phyloP scores from a whole-genome alignment of 257 asterid genomes.

The Craterostigma plantagineum region DNA sequence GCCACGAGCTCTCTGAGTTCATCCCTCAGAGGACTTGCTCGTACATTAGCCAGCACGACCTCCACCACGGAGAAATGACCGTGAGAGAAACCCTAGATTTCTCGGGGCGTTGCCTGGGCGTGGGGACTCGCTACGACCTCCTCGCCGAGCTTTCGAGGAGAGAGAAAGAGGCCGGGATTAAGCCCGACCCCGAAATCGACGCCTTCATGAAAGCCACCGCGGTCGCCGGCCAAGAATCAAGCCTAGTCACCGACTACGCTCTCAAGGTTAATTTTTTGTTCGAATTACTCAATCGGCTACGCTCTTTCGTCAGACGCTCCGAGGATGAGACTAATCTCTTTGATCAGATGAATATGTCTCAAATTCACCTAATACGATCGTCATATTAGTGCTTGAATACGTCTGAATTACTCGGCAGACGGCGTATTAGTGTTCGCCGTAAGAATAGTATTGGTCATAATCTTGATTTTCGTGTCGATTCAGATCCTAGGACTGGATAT shows the following conservation, averaged over 20 bases:
- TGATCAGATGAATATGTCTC: too few species aligned
- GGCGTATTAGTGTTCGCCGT: too few species aligned
- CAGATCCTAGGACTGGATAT: constrained; percentile 52
- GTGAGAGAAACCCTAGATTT: constrained; percentile 34
- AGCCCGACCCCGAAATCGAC: constrained; percentile 46
- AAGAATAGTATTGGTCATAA: too few species aligned
- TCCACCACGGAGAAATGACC: constrained; percentile 58
- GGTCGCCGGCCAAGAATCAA: constrained; percentile 39
- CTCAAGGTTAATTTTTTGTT: constrained; percentile 30
- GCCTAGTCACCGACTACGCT: constrained; percentile 41
- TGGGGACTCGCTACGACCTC: constrained; percentile 32
- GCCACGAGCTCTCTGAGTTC: constrained; percentile 34
- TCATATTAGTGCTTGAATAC: too few species aligned
- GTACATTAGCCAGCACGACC: constrained; percentile 42
- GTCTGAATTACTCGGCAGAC: too few species aligned
- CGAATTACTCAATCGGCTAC: too few species aligned
- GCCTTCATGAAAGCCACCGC: constrained; percentile 50
- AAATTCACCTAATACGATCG: too few species aligned
- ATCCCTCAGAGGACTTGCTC: constrained; percentile 43
- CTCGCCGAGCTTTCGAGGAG: constrained; percentile 38
- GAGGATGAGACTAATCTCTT: too few species aligned
- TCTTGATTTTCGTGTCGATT: constrained; percentile 1
- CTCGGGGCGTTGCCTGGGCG: constrained; percentile 41
- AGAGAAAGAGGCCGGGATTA: constrained; percentile 33
- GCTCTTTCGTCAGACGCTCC: too few species aligned